These are phyloP conservation scores for Ogataea glucozyma DNA, from an alignment of 805 yeast species.

Conservation along the genomic window DNA sequence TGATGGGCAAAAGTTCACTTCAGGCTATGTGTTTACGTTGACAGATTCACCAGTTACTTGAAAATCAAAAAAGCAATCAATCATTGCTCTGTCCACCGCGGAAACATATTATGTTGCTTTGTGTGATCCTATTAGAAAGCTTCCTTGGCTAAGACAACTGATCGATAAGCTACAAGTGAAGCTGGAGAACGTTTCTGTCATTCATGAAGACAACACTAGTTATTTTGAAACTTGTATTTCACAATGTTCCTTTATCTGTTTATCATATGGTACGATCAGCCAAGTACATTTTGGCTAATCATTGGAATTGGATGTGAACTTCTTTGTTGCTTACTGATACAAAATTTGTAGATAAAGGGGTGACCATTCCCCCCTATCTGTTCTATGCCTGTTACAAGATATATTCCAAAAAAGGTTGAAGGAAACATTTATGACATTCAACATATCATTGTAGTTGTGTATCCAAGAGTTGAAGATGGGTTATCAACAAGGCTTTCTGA, in stretches of 20 bases:
- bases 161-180: slow-evolving; percentile 7
- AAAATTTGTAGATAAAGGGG: too few relatives aligned
- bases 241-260: too few relatives aligned
- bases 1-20: slow-evolving; percentile 13
- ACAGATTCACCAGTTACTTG: slow-evolving; percentile 18
- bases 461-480: neutral
- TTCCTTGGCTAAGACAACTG: slow-evolving; percentile 12
- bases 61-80: slow-evolving; percentile 17
- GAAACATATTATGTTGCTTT: slow-evolving; percentile 19
- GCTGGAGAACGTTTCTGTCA: neutral
- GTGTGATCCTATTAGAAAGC: slow-evolving; percentile 14
- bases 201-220: slow-evolving; percentile 10
- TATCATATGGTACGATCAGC: too few relatives aligned
- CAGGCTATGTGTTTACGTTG: slow-evolving; percentile 10
- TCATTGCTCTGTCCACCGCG: slow-evolving; percentile 18
- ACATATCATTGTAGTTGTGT: too few relatives aligned
- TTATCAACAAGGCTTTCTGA: neutral
- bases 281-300: too few relatives aligned
- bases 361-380: too few relatives aligned
- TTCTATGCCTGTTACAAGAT: too few relatives aligned
- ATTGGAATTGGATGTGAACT: too few relatives aligned
- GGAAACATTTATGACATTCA: neutral
- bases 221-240: slow-evolving; percentile 1
- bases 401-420: neutral
- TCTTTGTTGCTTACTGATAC: too few relatives aligned